These are phyloP conservation scores for Puccinia coronata DNA, from an alignment of 1,284 basidiomycete species.

Conservation along the genomic window DNA sequence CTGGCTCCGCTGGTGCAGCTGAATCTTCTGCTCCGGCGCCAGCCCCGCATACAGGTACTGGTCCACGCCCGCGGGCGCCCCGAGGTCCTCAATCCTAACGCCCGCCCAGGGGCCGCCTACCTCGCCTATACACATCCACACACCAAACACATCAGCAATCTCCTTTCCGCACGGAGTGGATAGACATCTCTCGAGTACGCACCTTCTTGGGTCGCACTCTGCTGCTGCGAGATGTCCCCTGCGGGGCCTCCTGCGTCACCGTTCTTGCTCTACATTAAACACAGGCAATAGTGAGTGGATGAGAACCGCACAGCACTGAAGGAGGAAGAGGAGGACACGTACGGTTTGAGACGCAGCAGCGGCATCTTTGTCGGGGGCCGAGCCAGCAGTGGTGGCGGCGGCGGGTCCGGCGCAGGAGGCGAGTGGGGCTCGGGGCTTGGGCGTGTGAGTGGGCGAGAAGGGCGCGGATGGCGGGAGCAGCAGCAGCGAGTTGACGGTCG, in stretches of 20 bases:
- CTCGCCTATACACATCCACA: neutral
- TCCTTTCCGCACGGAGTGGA: too few species aligned
- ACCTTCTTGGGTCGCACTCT: neutral
- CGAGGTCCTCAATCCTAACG: neutral
- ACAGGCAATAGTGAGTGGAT: neutral
- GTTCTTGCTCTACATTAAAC: neutral
- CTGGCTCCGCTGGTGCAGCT: conserved; percentile 31
- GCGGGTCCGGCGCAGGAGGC: neutral
- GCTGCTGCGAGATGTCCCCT: neutral
- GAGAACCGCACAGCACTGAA: neutral
- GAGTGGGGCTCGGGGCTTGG: neutral
- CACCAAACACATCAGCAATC: neutral
- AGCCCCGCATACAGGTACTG: conserved; percentile 6
- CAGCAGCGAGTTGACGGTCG: neutral
- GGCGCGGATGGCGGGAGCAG: neutral
- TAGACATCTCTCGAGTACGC: too few species aligned
- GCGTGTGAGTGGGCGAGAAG: neutral
- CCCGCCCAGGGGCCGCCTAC: neutral
- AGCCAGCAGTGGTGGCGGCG: too few species aligned
- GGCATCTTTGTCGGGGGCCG: neutral
- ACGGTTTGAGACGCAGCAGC: neutral
- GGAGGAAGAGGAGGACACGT: neutral
- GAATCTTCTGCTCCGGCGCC: conserved; percentile 14
- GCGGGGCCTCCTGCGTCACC: neutral
- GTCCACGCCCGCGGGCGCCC: conserved; percentile 24